Evolutionary conservation across 768 basidiomycete genomes (phyloP).

Genomic region (Russula earlei): DNA sequence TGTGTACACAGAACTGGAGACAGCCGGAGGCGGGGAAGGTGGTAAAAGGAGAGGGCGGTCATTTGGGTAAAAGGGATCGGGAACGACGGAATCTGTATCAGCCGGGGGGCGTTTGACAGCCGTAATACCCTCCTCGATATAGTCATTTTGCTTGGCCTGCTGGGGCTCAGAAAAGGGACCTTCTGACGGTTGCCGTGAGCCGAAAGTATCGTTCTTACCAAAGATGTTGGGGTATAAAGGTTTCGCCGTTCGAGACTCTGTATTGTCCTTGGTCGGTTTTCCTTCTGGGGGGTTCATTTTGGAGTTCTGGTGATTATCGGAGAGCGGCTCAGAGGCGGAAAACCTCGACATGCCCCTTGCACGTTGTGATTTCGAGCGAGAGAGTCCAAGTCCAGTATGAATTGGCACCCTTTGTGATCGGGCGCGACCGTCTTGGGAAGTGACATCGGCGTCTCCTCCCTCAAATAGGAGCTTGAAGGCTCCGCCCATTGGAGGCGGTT

Average conservation of each 20-base stretch:
- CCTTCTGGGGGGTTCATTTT: constrained; percentile 12
- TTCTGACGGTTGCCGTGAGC: constrained; percentile 1
- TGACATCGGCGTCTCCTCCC: constrained; percentile 29
- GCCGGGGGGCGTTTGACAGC: constrained; percentile 6
- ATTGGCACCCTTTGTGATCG: constrained; percentile 15
- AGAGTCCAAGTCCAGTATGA: constrained; percentile 2
- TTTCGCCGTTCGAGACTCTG: constrained; percentile 4
- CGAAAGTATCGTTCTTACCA: constrained; percentile 16
- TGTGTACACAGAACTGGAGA: constrained; percentile 15
- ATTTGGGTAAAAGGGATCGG: constrained; percentile 18
- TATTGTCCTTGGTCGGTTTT: neutral
- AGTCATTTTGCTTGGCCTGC: neutral
- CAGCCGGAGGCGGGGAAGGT: constrained; percentile 55
- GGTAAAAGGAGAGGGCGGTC: constrained; percentile 37
- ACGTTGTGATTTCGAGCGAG: constrained; percentile 18
- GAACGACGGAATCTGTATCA: constrained; percentile 1
- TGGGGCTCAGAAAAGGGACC: neutral
- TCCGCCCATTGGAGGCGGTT: constrained; percentile 45
- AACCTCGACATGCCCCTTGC: constrained; percentile 17
- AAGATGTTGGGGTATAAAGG: constrained; percentile 6
- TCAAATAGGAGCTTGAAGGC: constrained; percentile 64
- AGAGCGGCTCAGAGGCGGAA: constrained; percentile 12
- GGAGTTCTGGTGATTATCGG: constrained; percentile 16
- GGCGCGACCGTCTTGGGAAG: constrained; percentile 3
- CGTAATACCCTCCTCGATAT: neutral